Conservation (phyloP, 169 alveolate genomes). For the Plasmodium yoelii region DNA sequence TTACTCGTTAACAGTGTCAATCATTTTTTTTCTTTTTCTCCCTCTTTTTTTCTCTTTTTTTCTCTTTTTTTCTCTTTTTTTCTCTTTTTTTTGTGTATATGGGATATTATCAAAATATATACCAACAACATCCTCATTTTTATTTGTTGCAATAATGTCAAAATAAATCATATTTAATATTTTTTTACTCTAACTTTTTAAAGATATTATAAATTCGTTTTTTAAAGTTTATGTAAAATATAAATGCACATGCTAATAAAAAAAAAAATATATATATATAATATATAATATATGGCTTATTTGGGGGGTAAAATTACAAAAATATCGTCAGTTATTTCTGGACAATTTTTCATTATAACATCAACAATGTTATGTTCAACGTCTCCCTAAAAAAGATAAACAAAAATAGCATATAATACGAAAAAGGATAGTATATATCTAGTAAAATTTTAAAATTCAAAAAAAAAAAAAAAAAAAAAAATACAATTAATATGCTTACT, state of each 20-base stretch:
- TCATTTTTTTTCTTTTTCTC: too few relatives aligned
- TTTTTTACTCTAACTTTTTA: not conserved
- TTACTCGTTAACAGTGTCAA: too few relatives aligned
- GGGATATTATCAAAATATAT: too few relatives aligned
- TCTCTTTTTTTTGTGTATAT: too few relatives aligned
- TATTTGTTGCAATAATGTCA: too few relatives aligned
- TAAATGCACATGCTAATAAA: not conserved
- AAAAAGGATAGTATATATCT: not conserved
- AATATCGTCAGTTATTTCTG: conserved; percentile 82
- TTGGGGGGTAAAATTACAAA: conserved; percentile 81
- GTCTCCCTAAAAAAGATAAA: conserved; percentile 79
- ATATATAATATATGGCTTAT: not conserved
- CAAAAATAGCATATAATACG: not conserved
- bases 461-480: too few relatives aligned
- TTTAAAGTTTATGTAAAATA: not conserved
- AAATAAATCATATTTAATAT: not conserved
- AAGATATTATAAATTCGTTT: not conserved
- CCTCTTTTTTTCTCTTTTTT: too few relatives aligned
- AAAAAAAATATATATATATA: too few relatives aligned
- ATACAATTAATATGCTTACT: conserved; percentile 57
- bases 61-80: too few relatives aligned
- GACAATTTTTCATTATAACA: conserved; percentile 79
- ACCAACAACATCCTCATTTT: too few relatives aligned
- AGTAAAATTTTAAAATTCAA: too few relatives aligned
- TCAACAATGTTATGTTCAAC: conserved; percentile 84